Evolutionary conservation across 2,329 filamentous ascomycete genomes (phyloP).

Genomic region (Fusarium continuum): DNA sequence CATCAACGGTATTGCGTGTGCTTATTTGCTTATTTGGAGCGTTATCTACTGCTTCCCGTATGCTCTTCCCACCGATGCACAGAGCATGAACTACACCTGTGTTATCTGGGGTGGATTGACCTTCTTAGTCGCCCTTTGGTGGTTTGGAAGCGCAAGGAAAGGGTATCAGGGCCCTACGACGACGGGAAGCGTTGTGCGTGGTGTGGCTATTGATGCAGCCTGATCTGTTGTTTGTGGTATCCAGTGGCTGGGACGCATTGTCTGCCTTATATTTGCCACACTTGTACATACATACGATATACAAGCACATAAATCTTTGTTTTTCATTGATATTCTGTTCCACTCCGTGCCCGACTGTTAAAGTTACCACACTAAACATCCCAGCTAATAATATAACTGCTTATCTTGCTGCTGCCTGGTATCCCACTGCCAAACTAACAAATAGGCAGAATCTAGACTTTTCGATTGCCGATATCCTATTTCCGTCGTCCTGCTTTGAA

Average conservation of each 20-base stretch:
- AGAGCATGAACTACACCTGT: conserved; percentile 63
- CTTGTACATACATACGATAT: not conserved
- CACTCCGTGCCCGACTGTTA: not conserved
- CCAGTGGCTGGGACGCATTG: not conserved
- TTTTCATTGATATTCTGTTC: not conserved
- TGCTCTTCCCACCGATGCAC: conserved; percentile 54
- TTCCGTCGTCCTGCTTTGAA: not conserved
- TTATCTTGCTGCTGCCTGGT: not conserved
- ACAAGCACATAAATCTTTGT: not conserved
- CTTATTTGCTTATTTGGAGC: conserved; percentile 68
- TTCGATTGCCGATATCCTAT: not conserved
- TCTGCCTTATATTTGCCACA: not conserved
- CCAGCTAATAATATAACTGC: not conserved
- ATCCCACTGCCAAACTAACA: not conserved
- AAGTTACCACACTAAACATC: not conserved
- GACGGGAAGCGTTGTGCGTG: conserved; percentile 35
- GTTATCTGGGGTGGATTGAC: conserved; percentile 57
- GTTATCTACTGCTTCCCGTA: conserved; percentile 71
- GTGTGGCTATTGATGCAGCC: conserved; percentile 27
- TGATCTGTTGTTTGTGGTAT: conserved; percentile 10
- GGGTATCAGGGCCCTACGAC: conserved; percentile 40
- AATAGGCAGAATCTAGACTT: not conserved
- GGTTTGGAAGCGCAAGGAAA: conserved; percentile 48
- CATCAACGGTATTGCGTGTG: conserved; percentile 61
- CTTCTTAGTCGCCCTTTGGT: conserved; percentile 52